A percentile compares a stretch with the other conserved stretches of the same genome.
Evolutionary conservation across 108 stramenopile species (phyloP).

Genomic region (Nitzschia putrida): DNA sequence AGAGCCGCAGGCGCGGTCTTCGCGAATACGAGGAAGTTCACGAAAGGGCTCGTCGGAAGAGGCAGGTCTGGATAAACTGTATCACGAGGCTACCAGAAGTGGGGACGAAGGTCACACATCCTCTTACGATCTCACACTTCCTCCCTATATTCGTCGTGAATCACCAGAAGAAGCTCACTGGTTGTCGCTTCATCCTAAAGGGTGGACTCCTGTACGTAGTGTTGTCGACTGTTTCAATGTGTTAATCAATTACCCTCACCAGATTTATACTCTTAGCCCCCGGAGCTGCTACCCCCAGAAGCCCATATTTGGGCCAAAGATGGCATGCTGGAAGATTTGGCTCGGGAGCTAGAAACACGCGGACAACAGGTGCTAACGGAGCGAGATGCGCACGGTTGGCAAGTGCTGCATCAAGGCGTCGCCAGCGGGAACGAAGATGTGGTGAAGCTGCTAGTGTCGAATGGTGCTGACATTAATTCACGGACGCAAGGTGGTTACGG

Average conservation of each 20-base stretch:
- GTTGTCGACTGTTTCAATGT: not conserved
- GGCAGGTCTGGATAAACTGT: conserved; percentile 2
- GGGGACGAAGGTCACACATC: conserved; percentile 33
- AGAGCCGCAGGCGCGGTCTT: not conserved
- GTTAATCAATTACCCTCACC: conserved; percentile 12
- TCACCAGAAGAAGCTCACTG: conserved; percentile 51
- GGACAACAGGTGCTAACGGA: conserved; percentile 2
- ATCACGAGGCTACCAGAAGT: conserved; percentile 7
- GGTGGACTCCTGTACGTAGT: conserved; percentile 36
- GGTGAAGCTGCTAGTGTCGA: conserved; percentile 33
- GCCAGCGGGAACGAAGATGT: conserved; percentile 23
- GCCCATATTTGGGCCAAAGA: conserved; percentile 6
- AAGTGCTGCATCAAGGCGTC: conserved; percentile 43
- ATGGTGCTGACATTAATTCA: conserved; percentile 35
- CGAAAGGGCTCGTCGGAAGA: no score
- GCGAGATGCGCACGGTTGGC: conserved; percentile 45
- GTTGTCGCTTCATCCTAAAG: conserved; percentile 39
- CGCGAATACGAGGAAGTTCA: conserved; percentile 1
- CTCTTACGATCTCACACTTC: conserved; percentile 15
- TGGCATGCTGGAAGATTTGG: conserved; percentile 28
- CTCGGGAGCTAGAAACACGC: conserved; percentile 9
- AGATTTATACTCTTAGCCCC: conserved; percentile 40
- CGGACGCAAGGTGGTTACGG: conserved; percentile 9
- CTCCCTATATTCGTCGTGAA: conserved; percentile 53
- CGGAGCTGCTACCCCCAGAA: conserved; percentile 27